Base-by-base conservation (phyloP, 139 green algal species). In the Pleodorina starrii region DNA sequence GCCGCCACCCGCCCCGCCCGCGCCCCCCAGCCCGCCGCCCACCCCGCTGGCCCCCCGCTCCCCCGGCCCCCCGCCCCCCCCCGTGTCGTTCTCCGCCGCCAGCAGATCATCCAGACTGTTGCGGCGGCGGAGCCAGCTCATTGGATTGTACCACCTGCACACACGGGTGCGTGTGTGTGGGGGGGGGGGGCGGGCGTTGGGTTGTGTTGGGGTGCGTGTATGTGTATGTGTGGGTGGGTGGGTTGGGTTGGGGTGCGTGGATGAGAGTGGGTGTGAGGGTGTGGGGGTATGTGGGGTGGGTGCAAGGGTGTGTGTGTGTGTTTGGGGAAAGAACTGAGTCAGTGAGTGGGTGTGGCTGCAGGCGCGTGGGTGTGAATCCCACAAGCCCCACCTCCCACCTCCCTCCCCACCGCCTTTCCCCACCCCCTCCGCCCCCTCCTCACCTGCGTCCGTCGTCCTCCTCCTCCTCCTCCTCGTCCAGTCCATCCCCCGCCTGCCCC, bases 141-240 rank as follows among this genome's bases (percentile, higher is more conserved):
- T 16, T 32, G 83, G 83, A 66, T 88, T 88, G 83, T 88, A 88
- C 83, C 83, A 88, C 66, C 83, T 88, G 68, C 54, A n/a, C n/a
- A n/a, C n/a, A n/a, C n/a, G n/a, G n/a, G n/a, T n/a, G n/a, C n/a
- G n/a, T 6, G 29, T n/a, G 19, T 36, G 38, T 32, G 76, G 46
- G 35, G n/a, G n/a, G n/a, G n/a, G n/a, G n/a, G n/a, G n/a, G n/a
- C n/a, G n/a, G n/a, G n/a, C n/a, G n/a, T n/a, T n/a, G 69, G 11
- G 69, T 27, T 21, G 69, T 35, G 11, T 10, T 27, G 35, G 69
- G 69, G 29, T n/a, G 29, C 14, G 46, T 46, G 75, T 5, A 42
- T 14, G 4, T 46, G 21, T 4, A 36, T n/a, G 69, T 6, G 29
- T n/a, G 19, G 71, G 38, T 32, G 76, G 46, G 35, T n/a, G 69